These are phyloP conservation scores for Monilinia fructigena DNA, from an alignment of 2,329 filamentous ascomycete genomes.

Conservation along the genomic window DNA sequence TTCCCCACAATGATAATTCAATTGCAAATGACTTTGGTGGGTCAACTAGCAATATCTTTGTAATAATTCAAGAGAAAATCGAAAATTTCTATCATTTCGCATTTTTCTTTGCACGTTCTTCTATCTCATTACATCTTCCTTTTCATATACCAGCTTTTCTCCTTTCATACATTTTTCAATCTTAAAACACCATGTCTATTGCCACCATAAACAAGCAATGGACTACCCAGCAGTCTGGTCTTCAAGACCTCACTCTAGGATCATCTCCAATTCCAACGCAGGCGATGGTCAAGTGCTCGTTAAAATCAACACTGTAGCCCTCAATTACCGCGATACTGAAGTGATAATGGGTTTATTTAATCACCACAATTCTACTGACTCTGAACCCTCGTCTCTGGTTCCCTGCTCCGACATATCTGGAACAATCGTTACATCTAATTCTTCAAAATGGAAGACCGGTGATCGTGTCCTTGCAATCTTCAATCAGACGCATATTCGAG, in stretches of 20 bases:
- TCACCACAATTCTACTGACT: conserved; percentile 57
- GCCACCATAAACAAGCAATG: conserved; percentile 47
- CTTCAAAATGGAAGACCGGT: conserved; percentile 52
- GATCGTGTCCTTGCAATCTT: conserved; percentile 69
- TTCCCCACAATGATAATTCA: conserved; percentile 2
- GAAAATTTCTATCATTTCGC: background rate
- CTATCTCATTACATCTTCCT: background rate
- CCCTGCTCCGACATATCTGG: conserved; percentile 73
- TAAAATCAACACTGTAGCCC: conserved; percentile 34
- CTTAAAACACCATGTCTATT: conserved; percentile 26
- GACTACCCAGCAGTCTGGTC: conserved; percentile 54
- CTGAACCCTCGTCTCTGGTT: conserved; percentile 43
- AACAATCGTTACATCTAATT: conserved; percentile 51
- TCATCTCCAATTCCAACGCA: conserved; percentile 48
- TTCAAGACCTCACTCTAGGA: conserved; percentile 51
- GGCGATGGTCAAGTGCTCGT: conserved; percentile 48
- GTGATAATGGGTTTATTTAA: conserved; percentile 50
- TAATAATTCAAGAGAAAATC: background rate
- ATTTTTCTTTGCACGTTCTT: background rate
- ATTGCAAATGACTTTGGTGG: conserved; percentile 3
- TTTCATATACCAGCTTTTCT: background rate
- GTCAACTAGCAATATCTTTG: conserved; percentile 12
- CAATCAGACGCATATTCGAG: conserved; percentile 48
- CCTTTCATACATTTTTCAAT: too few species aligned
- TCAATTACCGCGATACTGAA: conserved; percentile 39